These are phyloP conservation scores for Galium porrigens DNA, from an alignment of 305 asterid species.

Conservation along the genomic window DNA sequence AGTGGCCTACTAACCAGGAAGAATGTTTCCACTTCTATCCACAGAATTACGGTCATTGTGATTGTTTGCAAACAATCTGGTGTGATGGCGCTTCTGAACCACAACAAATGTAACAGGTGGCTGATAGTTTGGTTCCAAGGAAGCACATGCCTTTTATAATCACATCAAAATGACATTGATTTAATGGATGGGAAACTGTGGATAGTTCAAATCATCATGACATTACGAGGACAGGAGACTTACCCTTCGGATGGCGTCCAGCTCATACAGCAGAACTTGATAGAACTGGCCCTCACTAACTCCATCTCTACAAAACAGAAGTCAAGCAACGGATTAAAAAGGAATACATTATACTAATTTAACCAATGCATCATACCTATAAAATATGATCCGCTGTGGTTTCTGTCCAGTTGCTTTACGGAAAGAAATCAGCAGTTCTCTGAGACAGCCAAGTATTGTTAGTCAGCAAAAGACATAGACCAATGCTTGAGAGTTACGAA, in stretches of 20 bases:
- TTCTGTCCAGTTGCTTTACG: slow-evolving; percentile 78
- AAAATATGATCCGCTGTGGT: slow-evolving; percentile 82
- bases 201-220: neutral
- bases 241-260: slow-evolving; percentile 92
- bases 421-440: slow-evolving; percentile 87
- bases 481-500: neutral
- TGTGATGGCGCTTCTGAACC: slow-evolving; percentile 84
- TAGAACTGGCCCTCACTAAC: slow-evolving; percentile 97
- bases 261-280: slow-evolving; percentile 75
- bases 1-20: slow-evolving; percentile 15
- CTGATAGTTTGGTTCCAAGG: slow-evolving; percentile 67
- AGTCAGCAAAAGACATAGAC: neutral
- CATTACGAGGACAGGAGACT: neutral
- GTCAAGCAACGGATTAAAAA: neutral
- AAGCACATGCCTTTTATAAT: slow-evolving; percentile 61
- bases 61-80: slow-evolving; percentile 66
- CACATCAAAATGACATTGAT: neutral
- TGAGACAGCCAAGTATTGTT: slow-evolving; percentile 21
- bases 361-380: slow-evolving; percentile 33
- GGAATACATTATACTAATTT: neutral
- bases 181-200: neutral
- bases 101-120: slow-evolving; percentile 87
- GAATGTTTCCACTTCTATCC: slow-evolving; percentile 72
- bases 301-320: slow-evolving; percentile 51
- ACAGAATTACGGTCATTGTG: slow-evolving; percentile 46